These are phyloP conservation scores for Saprolegnia parasitica DNA, from an alignment of 352 stramenopile species.

Conservation along the genomic window DNA sequence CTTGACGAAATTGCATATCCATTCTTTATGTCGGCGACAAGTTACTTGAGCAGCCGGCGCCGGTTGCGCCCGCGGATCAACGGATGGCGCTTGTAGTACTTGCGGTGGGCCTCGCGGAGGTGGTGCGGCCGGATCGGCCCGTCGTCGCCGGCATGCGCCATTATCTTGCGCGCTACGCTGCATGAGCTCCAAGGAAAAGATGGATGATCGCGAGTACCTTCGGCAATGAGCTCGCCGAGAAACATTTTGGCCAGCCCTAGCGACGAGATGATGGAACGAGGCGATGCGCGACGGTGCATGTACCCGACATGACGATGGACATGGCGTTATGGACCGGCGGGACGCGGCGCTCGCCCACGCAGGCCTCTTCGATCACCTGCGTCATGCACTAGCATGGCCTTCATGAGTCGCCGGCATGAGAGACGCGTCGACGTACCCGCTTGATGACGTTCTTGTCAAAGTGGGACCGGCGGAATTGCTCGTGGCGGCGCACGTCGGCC, in stretches of 20 bases:
- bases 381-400: slow-evolving; percentile 56
- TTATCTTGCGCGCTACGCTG: slow-evolving; percentile 67
- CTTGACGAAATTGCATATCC: too few relatives aligned
- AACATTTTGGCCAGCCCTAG: slow-evolving; percentile 76
- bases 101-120: slow-evolving; percentile 68
- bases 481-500: slow-evolving; percentile 57
- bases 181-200: background rate
- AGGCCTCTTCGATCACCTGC: slow-evolving; percentile 47
- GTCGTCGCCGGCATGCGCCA: slow-evolving; percentile 71
- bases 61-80: slow-evolving; percentile 37
- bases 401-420: background rate
- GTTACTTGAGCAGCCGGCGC: slow-evolving; percentile 26
- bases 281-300: background rate
- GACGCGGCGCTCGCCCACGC: background rate
- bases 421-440: slow-evolving; percentile 35
- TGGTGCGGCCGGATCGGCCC: slow-evolving; percentile 71
- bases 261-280: background rate
- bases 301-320: slow-evolving; percentile 79
- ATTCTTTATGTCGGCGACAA: too few relatives aligned
- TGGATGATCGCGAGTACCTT: slow-evolving; percentile 41
- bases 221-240: slow-evolving; percentile 66
- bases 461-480: slow-evolving; percentile 78
- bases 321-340: slow-evolving; percentile 30
- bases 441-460: slow-evolving; percentile 81
- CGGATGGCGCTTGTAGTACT: slow-evolving; percentile 78